Percentiles rank a stretch among this genome's conserved stretches.
phyloP scores from a whole-genome alignment of 1,284 basidiomycete species.

The Xanthoconium separans region DNA sequence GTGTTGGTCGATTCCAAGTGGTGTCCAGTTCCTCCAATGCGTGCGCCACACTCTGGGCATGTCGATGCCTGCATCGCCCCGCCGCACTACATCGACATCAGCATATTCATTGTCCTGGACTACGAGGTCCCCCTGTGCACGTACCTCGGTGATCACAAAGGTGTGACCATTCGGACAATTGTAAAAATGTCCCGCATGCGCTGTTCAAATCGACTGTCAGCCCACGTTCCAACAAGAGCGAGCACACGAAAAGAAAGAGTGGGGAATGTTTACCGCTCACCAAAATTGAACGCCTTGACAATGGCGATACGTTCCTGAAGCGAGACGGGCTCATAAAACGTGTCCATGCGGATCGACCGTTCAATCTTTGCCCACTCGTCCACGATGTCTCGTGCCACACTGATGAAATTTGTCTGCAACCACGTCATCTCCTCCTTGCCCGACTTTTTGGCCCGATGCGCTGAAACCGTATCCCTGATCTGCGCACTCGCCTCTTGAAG shows the following conservation, averaged over 20 bases:
- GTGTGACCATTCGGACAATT: constrained; percentile 49
- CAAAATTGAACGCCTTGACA: constrained; percentile 41
- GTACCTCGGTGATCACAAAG: constrained; percentile 46
- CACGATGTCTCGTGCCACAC: constrained; percentile 33
- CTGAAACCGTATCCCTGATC: constrained; percentile 15
- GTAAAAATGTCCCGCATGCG: constrained; percentile 45
- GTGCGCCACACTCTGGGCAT: constrained; percentile 55
- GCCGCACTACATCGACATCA: constrained; percentile 44
- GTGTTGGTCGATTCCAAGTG: constrained; percentile 42
- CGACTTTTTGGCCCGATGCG: constrained; percentile 16
- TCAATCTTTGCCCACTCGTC: constrained; percentile 38
- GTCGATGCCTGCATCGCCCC: constrained; percentile 44
- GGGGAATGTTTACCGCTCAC: constrained; percentile 24
- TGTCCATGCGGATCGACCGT: constrained; percentile 31
- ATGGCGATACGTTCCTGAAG: constrained; percentile 43
- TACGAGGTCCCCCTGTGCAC: constrained; percentile 2
- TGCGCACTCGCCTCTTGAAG: not conserved
- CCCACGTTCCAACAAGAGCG: too few species aligned
- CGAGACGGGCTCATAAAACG: constrained; percentile 43
- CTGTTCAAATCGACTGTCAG: constrained; percentile 18
- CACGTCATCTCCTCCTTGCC: constrained; percentile 33
- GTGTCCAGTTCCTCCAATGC: constrained; percentile 50
- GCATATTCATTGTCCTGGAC: not conserved
- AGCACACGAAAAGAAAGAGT: too few species aligned
- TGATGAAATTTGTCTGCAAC: constrained; percentile 36